Evolutionary conservation across 2,329 filamentous ascomycete genomes (phyloP).

Genomic region (Diaporthe citri): DNA sequence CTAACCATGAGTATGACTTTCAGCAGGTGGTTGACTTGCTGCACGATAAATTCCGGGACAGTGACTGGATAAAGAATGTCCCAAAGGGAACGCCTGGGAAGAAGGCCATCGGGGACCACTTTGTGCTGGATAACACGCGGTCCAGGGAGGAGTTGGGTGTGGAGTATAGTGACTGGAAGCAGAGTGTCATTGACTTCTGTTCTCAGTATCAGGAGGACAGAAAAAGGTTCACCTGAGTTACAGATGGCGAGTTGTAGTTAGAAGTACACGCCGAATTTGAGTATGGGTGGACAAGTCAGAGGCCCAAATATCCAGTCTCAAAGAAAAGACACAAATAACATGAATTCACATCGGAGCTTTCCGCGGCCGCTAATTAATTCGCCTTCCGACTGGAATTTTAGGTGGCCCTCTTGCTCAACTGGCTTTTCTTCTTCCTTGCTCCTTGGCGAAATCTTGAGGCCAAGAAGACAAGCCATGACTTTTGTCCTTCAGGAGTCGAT

Average conservation of each 20-base stretch:
- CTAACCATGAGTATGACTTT: background rate
- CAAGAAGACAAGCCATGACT: background rate
- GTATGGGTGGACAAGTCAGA: background rate
- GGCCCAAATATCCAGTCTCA: background rate
- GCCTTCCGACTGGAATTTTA: background rate
- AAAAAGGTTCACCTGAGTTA: background rate
- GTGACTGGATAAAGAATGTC: slow-evolving; percentile 7
- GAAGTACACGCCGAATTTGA: background rate
- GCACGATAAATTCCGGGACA: background rate
- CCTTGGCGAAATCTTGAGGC: background rate
- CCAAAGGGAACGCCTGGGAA: background rate
- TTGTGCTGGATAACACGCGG: background rate
- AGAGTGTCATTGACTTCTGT: background rate
- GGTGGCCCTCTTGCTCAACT: background rate
- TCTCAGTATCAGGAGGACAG: slow-evolving; percentile 4
- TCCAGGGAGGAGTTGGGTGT: background rate
- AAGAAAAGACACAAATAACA: too few relatives aligned
- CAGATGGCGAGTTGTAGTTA: background rate
- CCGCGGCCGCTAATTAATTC: too few relatives aligned
- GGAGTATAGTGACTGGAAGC: slow-evolving; percentile 2
- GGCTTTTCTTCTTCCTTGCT: background rate
- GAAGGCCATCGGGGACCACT: background rate
- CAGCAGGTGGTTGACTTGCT: slow-evolving; percentile 4
- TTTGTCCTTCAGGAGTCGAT: too few relatives aligned
- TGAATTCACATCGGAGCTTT: too few relatives aligned